Evolutionary conservation across 2,329 filamentous ascomycete species (phyloP).

Genomic region (Simplicillium sp.): DNA sequence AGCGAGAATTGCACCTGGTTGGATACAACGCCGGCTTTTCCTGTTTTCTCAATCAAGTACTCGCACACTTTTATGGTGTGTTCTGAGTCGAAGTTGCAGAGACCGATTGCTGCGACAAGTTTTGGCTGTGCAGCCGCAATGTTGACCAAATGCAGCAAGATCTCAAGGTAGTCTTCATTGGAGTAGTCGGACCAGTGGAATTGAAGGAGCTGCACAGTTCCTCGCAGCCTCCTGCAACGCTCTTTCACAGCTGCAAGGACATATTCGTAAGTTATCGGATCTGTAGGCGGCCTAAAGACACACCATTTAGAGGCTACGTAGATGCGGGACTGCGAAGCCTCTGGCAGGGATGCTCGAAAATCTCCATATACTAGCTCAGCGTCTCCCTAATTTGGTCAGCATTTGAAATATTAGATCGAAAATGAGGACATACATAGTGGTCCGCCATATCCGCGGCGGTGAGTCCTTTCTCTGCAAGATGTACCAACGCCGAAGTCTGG

Average conservation of each 20-base stretch:
- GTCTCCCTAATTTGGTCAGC: slow-evolving; percentile 19
- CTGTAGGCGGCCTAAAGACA: slow-evolving; percentile 13
- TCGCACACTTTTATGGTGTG: slow-evolving; percentile 17
- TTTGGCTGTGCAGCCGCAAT: slow-evolving; percentile 22
- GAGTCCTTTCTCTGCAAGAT: slow-evolving; percentile 10
- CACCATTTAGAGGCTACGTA: slow-evolving; percentile 20
- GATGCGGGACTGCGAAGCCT: slow-evolving; percentile 5
- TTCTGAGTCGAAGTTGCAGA: slow-evolving; percentile 15
- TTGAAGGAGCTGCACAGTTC: slow-evolving; percentile 12
- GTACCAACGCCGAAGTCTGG: slow-evolving; percentile 9
- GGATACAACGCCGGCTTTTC: slow-evolving; percentile 14
- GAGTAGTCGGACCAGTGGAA: slow-evolving; percentile 21
- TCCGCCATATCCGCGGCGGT: slow-evolving; percentile 40
- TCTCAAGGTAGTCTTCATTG: slow-evolving; percentile 21
- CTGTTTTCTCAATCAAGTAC: slow-evolving; percentile 14
- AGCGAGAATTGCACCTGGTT: slow-evolving; percentile 18
- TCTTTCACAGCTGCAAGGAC: slow-evolving; percentile 11
- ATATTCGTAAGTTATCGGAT: slow-evolving; percentile 8
- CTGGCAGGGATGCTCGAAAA: slow-evolving; percentile 7
- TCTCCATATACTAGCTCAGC: slow-evolving; percentile 36
- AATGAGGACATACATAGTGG: slow-evolving; percentile 28
- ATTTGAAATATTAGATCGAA: neutral
- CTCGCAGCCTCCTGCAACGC: slow-evolving; percentile 9
- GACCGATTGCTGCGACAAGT: slow-evolving; percentile 10
- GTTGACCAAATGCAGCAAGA: slow-evolving; percentile 19